phyloP scores from a whole-genome alignment of 2,329 filamentous ascomycete genomes.

The Neonectria hederae region DNA sequence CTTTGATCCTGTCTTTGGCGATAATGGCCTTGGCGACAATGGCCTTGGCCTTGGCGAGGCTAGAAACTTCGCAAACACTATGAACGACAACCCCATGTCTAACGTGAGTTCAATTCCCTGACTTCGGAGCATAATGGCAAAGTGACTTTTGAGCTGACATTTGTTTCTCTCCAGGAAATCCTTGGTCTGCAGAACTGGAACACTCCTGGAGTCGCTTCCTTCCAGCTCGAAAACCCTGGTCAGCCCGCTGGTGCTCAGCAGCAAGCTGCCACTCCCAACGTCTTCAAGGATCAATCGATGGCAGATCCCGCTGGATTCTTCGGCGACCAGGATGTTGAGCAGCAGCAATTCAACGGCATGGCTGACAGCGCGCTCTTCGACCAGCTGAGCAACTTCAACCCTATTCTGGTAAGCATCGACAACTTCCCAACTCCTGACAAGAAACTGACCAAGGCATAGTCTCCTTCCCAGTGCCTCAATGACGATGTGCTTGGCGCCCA shows the following conservation, averaged over 20 bases:
- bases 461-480: neutral
- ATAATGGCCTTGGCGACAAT: neutral
- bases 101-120: neutral
- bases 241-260: neutral
- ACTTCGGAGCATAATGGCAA: neutral
- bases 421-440: neutral
- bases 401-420: neutral
- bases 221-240: neutral
- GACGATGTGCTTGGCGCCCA: neutral
- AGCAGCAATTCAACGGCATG: neutral
- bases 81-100: neutral
- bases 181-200: neutral
- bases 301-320: neutral
- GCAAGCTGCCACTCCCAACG: neutral
- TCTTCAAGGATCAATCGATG: neutral
- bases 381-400: neutral
- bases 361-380: neutral
- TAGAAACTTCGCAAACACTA: neutral
- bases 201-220: neutral
- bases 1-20: neutral
- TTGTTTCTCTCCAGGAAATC: neutral
- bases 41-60: neutral
- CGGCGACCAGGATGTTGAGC: neutral
- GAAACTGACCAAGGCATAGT: neutral
- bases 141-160: neutral